Evolutionary conservation across 2,329 filamentous ascomycete genomes (phyloP).

Genomic region (Alternaria gaisen): DNA sequence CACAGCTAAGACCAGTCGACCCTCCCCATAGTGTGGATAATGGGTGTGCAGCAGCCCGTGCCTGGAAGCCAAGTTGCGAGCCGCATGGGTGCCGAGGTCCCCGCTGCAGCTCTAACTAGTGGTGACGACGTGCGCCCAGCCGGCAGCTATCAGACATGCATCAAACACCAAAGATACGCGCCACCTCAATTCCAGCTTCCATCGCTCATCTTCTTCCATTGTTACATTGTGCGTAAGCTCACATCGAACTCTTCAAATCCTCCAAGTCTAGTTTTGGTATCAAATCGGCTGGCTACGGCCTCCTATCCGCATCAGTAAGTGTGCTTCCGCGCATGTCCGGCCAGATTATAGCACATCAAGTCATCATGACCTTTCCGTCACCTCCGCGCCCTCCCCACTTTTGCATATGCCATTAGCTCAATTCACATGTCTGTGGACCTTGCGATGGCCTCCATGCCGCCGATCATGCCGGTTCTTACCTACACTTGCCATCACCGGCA

Average conservation of each 20-base stretch:
- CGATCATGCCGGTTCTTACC: conserved; percentile 23
- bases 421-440: conserved; percentile 5
- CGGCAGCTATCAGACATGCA: conserved; percentile 11
- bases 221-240: conserved; percentile 4
- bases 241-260: background rate
- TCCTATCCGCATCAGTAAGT: conserved; percentile 29
- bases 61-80: conserved; percentile 18
- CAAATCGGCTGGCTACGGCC: conserved; percentile 9
- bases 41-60: conserved; percentile 8
- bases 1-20: conserved; percentile 1
- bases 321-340: conserved; percentile 31
- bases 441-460: background rate
- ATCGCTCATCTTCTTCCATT: conserved; percentile 1
- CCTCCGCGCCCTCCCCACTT: conserved; percentile 30
- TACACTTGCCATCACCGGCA: conserved; percentile 14
- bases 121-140: conserved; percentile 19
- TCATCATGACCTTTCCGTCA: conserved; percentile 36
- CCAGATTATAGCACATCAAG: conserved; percentile 24
- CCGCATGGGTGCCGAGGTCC: conserved; percentile 18
- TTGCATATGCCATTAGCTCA: conserved; percentile 23
- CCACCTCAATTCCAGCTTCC: conserved; percentile 6
- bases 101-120: conserved; percentile 10
- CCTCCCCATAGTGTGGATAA: background rate
- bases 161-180: conserved; percentile 20
- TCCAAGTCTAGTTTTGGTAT: background rate